Evolutionary conservation across 2,329 filamentous ascomycete genomes (phyloP), one percentile per base, ranked within the genome.

Genomic region (Alternaria burnsii): DNA sequence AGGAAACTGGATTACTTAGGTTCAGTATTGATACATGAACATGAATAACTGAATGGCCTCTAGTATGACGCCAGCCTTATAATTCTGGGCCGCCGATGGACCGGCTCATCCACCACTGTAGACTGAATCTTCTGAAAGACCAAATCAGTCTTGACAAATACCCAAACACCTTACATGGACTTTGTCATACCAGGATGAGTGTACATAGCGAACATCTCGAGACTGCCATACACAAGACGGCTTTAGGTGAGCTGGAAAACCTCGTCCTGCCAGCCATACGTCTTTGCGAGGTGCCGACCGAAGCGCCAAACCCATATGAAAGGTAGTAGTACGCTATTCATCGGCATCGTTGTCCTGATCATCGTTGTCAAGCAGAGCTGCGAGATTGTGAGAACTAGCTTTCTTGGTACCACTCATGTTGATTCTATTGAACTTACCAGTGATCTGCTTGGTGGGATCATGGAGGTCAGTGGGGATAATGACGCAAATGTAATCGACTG

Each of bases 231-330:
- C 28, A 30, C 28, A 11, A 30, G 28, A 30, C 9, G 28, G 40
- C 14, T 12, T 46, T 30, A 52, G 18, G 36, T 42, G 47, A 51
- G 40, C 48, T n/a, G 34, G 34, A 53, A 53, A 18, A 53, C 34
- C 14, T 58, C 53, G 7, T 20, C 48, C 20, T n/a, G 60, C 85
- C 85, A 88, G 0, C 82, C 84, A 74, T 84, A 88, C 46, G 56
- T 42, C 10, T n/a, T 38, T 14, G 71, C 78, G 41, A 89, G 65
- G 22, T 86, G 75, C 46, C 85, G 74, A 0, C 85, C 87, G 63
- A 81, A 75, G 1, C 81, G 71, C 47, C 85, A 77, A 0, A 84
- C 85, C 41, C 71, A 73, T 1, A 65, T 63, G 60, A 83, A 85
- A 0, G 82, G 75, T 4, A 89, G 10, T 11, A 30, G 9, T 30